Evolutionary conservation across 2,329 filamentous ascomycete genomes (phyloP), one percentile per base, ranked within the genome.

Genomic region (Calycina herbarum): DNA sequence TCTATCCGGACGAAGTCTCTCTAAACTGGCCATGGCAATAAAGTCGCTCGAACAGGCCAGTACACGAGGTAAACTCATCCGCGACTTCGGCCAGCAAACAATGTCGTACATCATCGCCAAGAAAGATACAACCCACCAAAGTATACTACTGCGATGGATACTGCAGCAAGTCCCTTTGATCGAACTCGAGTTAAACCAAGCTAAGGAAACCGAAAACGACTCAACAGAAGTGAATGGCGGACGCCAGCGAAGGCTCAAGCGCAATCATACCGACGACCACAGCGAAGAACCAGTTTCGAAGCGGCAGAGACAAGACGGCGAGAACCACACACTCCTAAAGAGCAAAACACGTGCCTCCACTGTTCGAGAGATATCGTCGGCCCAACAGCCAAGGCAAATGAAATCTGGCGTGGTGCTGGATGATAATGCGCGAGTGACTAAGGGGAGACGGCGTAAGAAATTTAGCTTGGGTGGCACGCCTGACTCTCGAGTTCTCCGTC

Each of bases 81-180:
- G 38, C 38, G 66, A 69, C 15, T 75, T 72, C 59, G n/a, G 24
- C 7, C 33, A 33, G 78, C 38, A 89, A 59, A 66, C 67, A 68
- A 61, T 42, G 56, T 57, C 15, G 29, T 65, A 65, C 59, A 17
- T 38, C 61, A 57, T 66, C 57, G 64, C 68, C 20, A 73, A 69
- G 64, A 60, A 45, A 13, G 31, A 71, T 62, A 68, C 57, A 63
- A 42, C 62, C 45, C 64, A 67, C 56, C 71, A 72, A 7, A 45
- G 51, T 8, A 63, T 69, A 35, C 67, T 72, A 33, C 63, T 74
- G 45, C 68, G 68, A 69, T 76, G 75, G 76, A 70, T 73, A 42
- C 54, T 75, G 57, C 64, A 73, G 31, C 74, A 77, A 64, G 48
- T 76, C 61, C 69, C 70, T 31, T 61, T 75, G 42, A 69, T 77